Base-by-base conservation (phyloP, 805 yeast species). In the Pichia eremophila region DNA sequence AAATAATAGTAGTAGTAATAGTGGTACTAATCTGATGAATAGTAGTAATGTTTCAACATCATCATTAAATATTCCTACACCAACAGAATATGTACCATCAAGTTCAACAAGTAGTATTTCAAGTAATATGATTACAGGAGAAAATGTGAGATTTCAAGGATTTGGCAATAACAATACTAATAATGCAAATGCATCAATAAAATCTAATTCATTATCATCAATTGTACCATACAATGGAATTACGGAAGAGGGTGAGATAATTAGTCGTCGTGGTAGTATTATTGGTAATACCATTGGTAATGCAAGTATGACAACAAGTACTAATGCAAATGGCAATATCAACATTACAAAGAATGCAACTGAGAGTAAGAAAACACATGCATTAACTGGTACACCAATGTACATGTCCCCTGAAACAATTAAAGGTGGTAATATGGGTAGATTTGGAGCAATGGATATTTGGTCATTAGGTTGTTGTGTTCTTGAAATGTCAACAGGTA, bases 401-500 rank as follows among this genome's bases (percentile, higher is more conserved):
- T 93, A 93, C 67, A 91, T 93, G 98, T 88, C 98, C 0, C 99
- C 99, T 0, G 99, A 93, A 59, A 85, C 87, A 0, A 87, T 93
- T 49, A 86, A 93, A 1, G 97, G 97, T 2, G 72, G 77, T 7
- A 65, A 73, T 1, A 60, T 74, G 1, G 83, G 82, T 34, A 69
- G 72, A 47, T 77, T 73, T 53, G 90, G 90, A 3, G 79, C 81
- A 4, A 75, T 71, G 49, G 99, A 93, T 67, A 85, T 93, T 34
- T 93, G 99, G 99, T 88, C 99, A 0, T 70, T 91, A 39, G 99
- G 99, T 4, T 93, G 99, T 65, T 91, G 96, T 65, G 85, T 93
- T 3, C 64, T 91, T 41, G 98, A 93, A 63, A 93, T 93, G 98
- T 87, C 91, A 2, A 90, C 98, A 0, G 99, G 99, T 14, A 73